Conservation (phyloP, 2,329 filamentous ascomycete species). For the Penicillium brevicompactum region DNA sequence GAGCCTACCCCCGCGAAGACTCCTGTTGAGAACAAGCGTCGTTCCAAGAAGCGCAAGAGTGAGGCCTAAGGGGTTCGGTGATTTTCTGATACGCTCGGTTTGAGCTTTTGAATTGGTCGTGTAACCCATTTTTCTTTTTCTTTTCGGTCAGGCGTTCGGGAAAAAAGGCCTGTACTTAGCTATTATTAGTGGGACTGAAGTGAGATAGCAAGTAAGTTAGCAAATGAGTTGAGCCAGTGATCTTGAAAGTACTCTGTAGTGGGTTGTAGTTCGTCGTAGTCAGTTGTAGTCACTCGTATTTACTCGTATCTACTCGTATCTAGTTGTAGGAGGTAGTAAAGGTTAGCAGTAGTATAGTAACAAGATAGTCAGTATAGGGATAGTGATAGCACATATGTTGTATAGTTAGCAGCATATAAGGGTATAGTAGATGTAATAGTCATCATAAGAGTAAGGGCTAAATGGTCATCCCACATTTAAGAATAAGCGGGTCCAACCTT, state of each 20-base stretch:
- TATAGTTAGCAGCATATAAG: background rate
- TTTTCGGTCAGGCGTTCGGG: conserved; percentile 5
- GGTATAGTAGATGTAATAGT: no score
- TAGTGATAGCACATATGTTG: no score
- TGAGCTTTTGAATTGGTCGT: conserved; percentile 5
- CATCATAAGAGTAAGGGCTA: background rate
- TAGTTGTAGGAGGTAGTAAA: no score
- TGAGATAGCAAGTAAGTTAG: background rate
- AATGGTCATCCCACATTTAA: background rate
- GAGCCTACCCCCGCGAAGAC: conserved; percentile 28
- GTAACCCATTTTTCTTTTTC: background rate
- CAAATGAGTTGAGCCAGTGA: background rate
- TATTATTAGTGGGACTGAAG: background rate
- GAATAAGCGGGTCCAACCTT: background rate
- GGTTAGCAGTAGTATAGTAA: no score
- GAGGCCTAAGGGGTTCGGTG: conserved; percentile 30
- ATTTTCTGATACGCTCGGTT: conserved; percentile 17
- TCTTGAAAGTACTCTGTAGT: background rate
- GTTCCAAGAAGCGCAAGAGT: conserved; percentile 53
- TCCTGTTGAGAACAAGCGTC: conserved; percentile 37
- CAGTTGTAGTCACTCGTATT: no score
- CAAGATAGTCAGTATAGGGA: no score
- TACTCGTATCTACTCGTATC: no score
- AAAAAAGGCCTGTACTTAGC: conserved; percentile 4
- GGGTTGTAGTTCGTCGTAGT: no score